Base-by-base conservation (phyloP, 179 eudicot genomes). In the Silene coronaria region DNA sequence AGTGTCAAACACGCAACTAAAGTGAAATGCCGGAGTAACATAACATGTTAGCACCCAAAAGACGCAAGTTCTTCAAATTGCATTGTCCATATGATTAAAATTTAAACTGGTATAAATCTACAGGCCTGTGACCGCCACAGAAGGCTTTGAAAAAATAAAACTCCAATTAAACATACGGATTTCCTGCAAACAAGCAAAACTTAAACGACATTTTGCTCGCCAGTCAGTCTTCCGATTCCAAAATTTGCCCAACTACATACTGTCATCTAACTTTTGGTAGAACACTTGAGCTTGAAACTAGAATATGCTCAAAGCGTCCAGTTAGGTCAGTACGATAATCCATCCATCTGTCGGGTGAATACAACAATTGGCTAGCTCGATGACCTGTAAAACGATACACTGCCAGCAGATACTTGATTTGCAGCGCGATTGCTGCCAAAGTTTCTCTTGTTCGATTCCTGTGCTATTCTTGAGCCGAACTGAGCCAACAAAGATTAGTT, bases 381-480 rank as follows among this genome's bases (percentile, higher is more conserved):
- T 21, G 73, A 65, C 77, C 75, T 78, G 82, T 80, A 16, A 62
- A 91, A 74, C 21, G 64, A 85, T 67, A 78, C 91, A 75, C 97
- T 90, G 70, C 99, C 97, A 6, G 99, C 99, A 13, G 92, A 87
- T 34, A 93, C 97, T 83, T 91, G 96, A 78, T 96, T 96, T 51
- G 97, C 97, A 55, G 99, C 97, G 57, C 99, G 93, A 67, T 96
- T 96, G 83, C 99, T 96, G 76, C 99, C 99, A 77, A 96, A 96
- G 71, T 88, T 88, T 83, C 82, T 86, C 63, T 87, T 84, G 76
- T 96, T 96, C 34, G 99, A 96, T 84, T 91, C 97, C 81, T 91
- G 91, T n/a, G 97, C 93, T 19, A 96, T 96, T 82, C 98, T 86
- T 46, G 99, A 86, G 32, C 97, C 99, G 77, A 96, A 96, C 99